Conservation (phyloP, 371 early-diverging fungal species). For the Choanephora cucurbitarum region DNA sequence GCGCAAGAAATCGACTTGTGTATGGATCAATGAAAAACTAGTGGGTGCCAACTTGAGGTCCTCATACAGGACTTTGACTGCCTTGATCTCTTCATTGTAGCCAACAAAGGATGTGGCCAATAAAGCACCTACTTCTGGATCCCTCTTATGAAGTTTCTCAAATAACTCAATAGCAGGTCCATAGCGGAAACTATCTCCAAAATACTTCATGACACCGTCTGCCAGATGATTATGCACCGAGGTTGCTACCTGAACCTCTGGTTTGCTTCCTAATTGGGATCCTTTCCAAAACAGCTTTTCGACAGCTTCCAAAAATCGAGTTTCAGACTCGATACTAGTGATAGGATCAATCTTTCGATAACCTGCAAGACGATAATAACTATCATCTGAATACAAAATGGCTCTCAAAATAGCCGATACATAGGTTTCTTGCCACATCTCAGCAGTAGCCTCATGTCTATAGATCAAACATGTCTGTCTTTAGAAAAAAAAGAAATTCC, state of each 20-base stretch:
- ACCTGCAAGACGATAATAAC: slow-evolving; percentile 66
- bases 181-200: slow-evolving; percentile 77
- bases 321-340: slow-evolving; percentile 70
- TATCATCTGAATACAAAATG: slow-evolving; percentile 87
- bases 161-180: slow-evolving; percentile 82
- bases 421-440: slow-evolving; percentile 90
- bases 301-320: slow-evolving; percentile 82
- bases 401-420: slow-evolving; percentile 88
- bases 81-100: slow-evolving; percentile 87
- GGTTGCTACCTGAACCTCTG: slow-evolving; percentile 91
- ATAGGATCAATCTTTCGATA: slow-evolving; percentile 86
- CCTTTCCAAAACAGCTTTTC: slow-evolving; percentile 84
- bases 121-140: slow-evolving; percentile 88
- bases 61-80: slow-evolving; percentile 81
- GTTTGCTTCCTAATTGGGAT: slow-evolving; percentile 93
- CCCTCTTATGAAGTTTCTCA: slow-evolving; percentile 74
- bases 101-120: slow-evolving; percentile 80
- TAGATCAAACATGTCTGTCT: neutral
- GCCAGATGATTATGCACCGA: slow-evolving; percentile 82
- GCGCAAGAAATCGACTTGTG: slow-evolving; percentile 86
- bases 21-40: slow-evolving; percentile 81
- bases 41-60: slow-evolving; percentile 77
- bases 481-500: neutral
- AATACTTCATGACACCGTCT: slow-evolving; percentile 85
- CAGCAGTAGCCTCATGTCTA: slow-evolving; percentile 73